A percentile compares a stretch with the other conserved stretches of the same genome.
Conservation (phyloP, 1,139 yeast species). For the Zygosaccharomyces pseudobailii region DNA sequence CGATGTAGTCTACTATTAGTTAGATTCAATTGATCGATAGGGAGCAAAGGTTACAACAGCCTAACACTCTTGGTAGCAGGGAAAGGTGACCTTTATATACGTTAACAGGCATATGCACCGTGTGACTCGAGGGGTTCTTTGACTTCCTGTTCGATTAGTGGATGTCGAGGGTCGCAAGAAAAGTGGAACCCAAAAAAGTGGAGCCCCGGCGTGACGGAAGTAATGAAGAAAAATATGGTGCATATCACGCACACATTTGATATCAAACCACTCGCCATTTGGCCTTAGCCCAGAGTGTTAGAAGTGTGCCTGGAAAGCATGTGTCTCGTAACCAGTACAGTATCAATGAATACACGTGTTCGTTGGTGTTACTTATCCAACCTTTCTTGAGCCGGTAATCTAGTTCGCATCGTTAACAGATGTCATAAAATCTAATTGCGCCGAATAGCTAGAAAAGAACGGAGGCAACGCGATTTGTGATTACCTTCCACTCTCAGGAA, state of each 20-base stretch:
- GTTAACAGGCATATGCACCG: not conserved
- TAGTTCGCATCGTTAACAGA: no score
- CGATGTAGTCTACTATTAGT: not conserved
- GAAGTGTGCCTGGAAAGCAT: no score
- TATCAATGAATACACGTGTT: no score
- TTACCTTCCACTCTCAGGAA: no score
- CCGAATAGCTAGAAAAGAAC: no score
- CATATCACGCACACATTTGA: not conserved
- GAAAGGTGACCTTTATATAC: not conserved
- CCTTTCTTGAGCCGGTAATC: no score
- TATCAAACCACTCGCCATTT: no score
- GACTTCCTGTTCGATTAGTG: not conserved
- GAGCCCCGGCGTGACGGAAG: constrained; percentile 1
- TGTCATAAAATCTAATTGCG: no score
- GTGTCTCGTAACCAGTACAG: no score
- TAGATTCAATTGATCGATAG: not conserved
- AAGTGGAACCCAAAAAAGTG: constrained; percentile 1
- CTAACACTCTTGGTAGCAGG: not conserved
- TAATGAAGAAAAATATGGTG: constrained; percentile 1
- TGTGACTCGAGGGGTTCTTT: not conserved
- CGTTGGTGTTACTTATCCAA: no score
- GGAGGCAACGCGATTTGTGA: no score
- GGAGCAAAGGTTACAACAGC: not conserved
- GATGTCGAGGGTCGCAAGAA: not conserved
- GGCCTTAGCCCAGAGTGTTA: no score